These are phyloP conservation scores for Parachlorella kessleri DNA, from an alignment of 139 green algal species.

Conservation along the genomic window DNA sequence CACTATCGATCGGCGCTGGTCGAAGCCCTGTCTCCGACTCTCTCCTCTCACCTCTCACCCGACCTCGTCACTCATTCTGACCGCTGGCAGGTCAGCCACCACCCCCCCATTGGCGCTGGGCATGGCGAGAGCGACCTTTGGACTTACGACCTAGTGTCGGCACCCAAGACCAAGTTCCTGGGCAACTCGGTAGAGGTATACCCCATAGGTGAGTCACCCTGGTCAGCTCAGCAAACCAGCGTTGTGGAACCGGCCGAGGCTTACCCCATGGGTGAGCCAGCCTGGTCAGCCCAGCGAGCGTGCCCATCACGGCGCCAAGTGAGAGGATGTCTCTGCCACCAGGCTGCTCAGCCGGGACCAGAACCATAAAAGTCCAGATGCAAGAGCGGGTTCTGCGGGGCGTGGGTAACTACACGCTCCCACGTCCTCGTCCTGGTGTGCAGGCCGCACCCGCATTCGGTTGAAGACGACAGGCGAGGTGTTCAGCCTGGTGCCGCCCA, in stretches of 20 bases:
- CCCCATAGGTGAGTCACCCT: conserved; percentile 77
- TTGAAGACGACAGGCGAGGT: conserved; percentile 78
- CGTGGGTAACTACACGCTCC: no score
- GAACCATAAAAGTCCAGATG: no score
- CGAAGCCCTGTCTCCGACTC: background rate
- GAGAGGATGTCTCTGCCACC: no score
- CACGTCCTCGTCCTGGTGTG: no score
- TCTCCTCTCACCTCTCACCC: background rate
- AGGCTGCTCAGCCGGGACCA: no score
- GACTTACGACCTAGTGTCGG: conserved; percentile 93
- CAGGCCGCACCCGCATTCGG: conserved; percentile 87
- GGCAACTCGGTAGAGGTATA: conserved; percentile 97
- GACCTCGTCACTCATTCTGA: background rate
- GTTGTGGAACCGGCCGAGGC: conserved; percentile 95
- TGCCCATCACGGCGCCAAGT: no score
- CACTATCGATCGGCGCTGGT: no score
- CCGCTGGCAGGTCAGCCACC: conserved; percentile 79
- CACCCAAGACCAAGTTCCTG: conserved; percentile 96
- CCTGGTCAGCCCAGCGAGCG: no score
- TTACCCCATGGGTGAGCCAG: conserved; percentile 81
- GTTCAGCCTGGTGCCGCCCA: conserved; percentile 84
- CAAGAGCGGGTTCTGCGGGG: no score
- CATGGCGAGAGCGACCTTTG: conserved; percentile 90
- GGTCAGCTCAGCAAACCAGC: no score
- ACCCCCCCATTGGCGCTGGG: conserved; percentile 89